Percentiles rank a stretch among this genome's conserved stretches.
Evolutionary conservation across 2,329 filamentous ascomycete species (phyloP).

Genomic region (Penicillium hesseltinei): DNA sequence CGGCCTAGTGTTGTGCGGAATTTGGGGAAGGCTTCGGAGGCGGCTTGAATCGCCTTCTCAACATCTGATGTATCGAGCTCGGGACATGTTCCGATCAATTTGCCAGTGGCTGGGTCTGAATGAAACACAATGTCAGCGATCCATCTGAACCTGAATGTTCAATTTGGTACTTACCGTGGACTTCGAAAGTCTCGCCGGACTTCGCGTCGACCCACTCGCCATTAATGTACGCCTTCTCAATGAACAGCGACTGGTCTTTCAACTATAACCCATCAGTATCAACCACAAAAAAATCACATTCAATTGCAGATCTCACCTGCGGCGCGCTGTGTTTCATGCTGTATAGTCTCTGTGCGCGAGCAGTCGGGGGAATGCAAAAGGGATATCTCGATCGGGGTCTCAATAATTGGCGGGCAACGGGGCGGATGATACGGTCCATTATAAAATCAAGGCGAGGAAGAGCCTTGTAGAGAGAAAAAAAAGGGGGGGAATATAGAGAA

Average conservation of each 20-base stretch:
- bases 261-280: constrained; percentile 52
- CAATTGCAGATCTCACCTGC: constrained; percentile 29
- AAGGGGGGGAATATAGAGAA: constrained; percentile 8
- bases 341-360: constrained; percentile 40
- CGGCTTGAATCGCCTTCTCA: constrained; percentile 78
- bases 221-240: constrained; percentile 82
- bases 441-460: background rate
- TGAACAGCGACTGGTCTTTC: constrained; percentile 77
- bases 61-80: constrained; percentile 77
- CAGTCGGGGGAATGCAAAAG: constrained; percentile 33
- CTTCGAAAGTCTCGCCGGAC: constrained; percentile 89
- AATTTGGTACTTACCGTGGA: constrained; percentile 56
- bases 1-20: constrained; percentile 62
- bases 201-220: constrained; percentile 85
- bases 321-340: constrained; percentile 44
- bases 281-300: background rate
- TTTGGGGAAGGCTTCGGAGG: constrained; percentile 64
- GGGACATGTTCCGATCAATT: constrained; percentile 76
- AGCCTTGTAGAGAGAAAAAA: background rate
- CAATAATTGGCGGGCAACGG: constrained; percentile 38
- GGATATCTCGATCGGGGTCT: constrained; percentile 37
- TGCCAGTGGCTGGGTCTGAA: constrained; percentile 76
- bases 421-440: constrained; percentile 39
- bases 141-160: background rate
- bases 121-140: background rate